These are phyloP conservation scores for Geotrichum restrictum DNA, from an alignment of 1,139 yeast genomes.

Conservation along the genomic window DNA sequence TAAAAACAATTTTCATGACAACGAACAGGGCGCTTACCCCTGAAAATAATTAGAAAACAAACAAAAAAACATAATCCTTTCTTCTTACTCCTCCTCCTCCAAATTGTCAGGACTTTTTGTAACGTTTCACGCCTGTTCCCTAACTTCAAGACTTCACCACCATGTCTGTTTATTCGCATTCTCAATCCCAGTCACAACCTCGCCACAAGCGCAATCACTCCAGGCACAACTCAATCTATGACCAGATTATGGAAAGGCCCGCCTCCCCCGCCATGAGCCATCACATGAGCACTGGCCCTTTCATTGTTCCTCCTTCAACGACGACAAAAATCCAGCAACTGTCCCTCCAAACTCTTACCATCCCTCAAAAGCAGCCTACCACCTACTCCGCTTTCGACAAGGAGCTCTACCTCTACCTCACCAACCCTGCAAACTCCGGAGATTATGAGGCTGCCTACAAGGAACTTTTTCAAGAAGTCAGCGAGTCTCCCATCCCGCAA, in stretches of 20 bases:
- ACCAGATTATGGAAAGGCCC: slow-evolving; percentile 10
- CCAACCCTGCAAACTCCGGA: slow-evolving; percentile 17
- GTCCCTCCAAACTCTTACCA: not conserved
- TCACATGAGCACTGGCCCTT: slow-evolving; percentile 1
- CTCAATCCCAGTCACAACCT: slow-evolving; percentile 1
- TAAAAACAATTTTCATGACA: slow-evolving; percentile 1
- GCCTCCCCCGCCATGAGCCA: slow-evolving; percentile 14
- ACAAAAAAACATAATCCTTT: not conserved
- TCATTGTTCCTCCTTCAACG: not conserved
- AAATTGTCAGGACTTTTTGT: not conserved
- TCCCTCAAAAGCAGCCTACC: slow-evolving; percentile 1
- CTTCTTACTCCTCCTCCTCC: not conserved
- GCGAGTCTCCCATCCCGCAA: slow-evolving; percentile 8
- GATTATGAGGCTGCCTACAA: slow-evolving; percentile 17
- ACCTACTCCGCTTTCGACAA: slow-evolving; percentile 10
- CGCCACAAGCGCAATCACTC: slow-evolving; percentile 11
- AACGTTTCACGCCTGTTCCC: no score
- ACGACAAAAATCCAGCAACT: not conserved
- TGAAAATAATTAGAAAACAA: not conserved
- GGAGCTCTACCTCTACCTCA: slow-evolving; percentile 14
- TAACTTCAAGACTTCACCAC: not conserved
- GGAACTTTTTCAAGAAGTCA: slow-evolving; percentile 12
- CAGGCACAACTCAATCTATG: slow-evolving; percentile 15
- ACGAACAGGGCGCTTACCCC: not conserved
- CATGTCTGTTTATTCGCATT: slow-evolving; percentile 6